Percentiles rank a stretch among this genome's conserved stretches.
These are phyloP conservation scores for Polytrichum formosum DNA, from an alignment of 225 moss, liverwort and hornwort genomes.

Conservation along the genomic window DNA sequence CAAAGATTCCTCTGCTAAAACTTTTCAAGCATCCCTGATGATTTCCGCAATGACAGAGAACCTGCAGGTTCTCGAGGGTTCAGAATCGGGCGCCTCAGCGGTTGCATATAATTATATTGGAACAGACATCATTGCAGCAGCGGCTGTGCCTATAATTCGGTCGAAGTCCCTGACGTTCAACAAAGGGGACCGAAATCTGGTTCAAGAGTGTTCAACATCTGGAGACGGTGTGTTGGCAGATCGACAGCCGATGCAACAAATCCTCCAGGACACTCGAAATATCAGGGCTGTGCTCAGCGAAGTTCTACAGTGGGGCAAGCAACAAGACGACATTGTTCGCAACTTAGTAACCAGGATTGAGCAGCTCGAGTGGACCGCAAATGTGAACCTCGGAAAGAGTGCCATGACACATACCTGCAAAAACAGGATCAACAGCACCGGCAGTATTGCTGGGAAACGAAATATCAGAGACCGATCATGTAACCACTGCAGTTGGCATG, in stretches of 20 bases:
- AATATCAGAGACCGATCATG: neutral
- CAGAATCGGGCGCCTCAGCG: neutral
- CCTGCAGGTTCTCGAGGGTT: neutral
- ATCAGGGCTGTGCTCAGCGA: constrained; percentile 28
- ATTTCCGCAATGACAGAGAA: too few species aligned
- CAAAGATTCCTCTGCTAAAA: neutral
- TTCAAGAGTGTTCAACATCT: neutral
- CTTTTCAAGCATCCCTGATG: neutral
- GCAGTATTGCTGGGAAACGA: too few species aligned
- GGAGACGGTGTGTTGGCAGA: constrained; percentile 16
- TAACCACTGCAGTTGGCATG: too few species aligned
- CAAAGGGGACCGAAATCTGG: too few species aligned
- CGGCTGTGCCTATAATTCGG: too few species aligned
- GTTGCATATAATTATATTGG: too few species aligned
- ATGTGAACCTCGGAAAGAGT: neutral
- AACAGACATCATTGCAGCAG: too few species aligned
- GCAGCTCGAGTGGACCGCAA: constrained; percentile 21
- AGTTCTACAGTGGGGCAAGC: constrained; percentile 33
- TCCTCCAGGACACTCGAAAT: constrained; percentile 44
- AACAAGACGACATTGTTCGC: constrained; percentile 29
- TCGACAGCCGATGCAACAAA: constrained; percentile 29
- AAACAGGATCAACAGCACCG: neutral
- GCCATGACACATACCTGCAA: neutral
- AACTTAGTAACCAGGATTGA: constrained; percentile 29
- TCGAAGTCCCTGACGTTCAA: too few species aligned